These are phyloP conservation scores for Globisporangium sylvaticum DNA, from an alignment of 352 stramenopile species.

Conservation along the genomic window DNA sequence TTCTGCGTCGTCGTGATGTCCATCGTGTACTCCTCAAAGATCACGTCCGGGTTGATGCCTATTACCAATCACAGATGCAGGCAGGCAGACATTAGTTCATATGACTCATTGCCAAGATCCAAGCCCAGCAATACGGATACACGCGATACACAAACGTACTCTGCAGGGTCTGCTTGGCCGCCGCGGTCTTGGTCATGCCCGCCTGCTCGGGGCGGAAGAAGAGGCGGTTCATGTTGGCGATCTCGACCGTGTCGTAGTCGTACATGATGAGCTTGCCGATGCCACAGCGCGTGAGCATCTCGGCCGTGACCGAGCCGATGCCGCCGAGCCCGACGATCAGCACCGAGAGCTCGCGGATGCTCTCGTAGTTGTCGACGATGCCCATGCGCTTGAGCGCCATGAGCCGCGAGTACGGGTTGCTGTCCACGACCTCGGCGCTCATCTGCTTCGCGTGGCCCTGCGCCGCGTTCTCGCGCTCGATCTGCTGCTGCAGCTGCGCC, in stretches of 20 bases:
- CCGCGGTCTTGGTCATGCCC: conserved; percentile 84
- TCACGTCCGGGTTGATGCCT: conserved; percentile 89
- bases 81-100: not conserved
- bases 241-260: conserved; percentile 88
- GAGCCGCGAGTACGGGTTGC: conserved; percentile 87
- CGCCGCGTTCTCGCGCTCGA: conserved; percentile 38
- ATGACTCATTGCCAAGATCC: not conserved
- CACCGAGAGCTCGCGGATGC: conserved; percentile 78
- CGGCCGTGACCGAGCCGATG: conserved; percentile 81
- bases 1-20: conserved; percentile 85
- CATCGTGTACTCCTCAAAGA: conserved; percentile 84
- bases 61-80: not conserved
- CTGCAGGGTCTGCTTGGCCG: conserved; percentile 82
- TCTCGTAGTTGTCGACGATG: conserved; percentile 87
- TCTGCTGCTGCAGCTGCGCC: conserved; percentile 40
- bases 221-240: conserved; percentile 91
- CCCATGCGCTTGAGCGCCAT: conserved; percentile 91
- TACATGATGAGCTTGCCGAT: conserved; percentile 86
- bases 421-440: conserved; percentile 79
- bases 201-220: conserved; percentile 88
- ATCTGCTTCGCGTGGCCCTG: conserved; percentile 41
- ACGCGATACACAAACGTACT: conserved; percentile 31
- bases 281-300: conserved; percentile 89
- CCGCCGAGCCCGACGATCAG: conserved; percentile 82
- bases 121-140: not conserved